Evolutionary conservation across 1,139 yeast genomes (phyloP), one percentile per base, ranked within the genome.

Genomic region (Hanseniaspora sp.): DNA sequence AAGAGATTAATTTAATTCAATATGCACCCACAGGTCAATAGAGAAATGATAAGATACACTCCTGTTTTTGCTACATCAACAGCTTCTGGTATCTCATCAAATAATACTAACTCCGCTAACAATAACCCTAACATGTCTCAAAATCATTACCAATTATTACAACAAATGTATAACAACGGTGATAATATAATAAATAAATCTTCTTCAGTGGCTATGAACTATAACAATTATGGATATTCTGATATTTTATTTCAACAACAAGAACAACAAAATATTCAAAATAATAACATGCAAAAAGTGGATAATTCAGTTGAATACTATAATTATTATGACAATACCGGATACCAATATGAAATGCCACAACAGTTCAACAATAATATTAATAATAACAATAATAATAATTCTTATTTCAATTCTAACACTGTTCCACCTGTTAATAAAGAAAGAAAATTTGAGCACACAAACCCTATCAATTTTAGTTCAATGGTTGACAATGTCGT

Each of bases 281-380:
- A 43, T 23, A 39, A 34, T 11, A 39, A 30, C n/a, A 7, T 7
- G 11, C 7, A 43, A 5, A 9, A 44, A 11, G 9, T 18, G 9
- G 54, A 51, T 12, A 44, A 38, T 11, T 15, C 29, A 17, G 42
- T 44, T 5, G 54, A 51, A n/a, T 46, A 18, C 17, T 51, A 51
- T 33, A 51, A 51, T 28, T 51, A 37, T 17, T 51, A 51, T 18
- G 54, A 51, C n/a, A 51, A 51, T 8, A 51, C 54, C 11, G 54
- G 54, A 18, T 51, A 51, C n/a, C 54, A 51, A 33, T 51, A 44
- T 28, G 38, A 31, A 13, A 18, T 34, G 35, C 13, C 15, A 3
- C 39, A 44, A 34, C 30, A 48, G 7, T 11, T n/a, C 9, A 35
- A 34, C 44, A 23, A 17, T 23, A 23, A 13, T 13, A 5, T 31